Conservation (phyloP, 345 rosid species). For the Noccaea caerulescens region DNA sequence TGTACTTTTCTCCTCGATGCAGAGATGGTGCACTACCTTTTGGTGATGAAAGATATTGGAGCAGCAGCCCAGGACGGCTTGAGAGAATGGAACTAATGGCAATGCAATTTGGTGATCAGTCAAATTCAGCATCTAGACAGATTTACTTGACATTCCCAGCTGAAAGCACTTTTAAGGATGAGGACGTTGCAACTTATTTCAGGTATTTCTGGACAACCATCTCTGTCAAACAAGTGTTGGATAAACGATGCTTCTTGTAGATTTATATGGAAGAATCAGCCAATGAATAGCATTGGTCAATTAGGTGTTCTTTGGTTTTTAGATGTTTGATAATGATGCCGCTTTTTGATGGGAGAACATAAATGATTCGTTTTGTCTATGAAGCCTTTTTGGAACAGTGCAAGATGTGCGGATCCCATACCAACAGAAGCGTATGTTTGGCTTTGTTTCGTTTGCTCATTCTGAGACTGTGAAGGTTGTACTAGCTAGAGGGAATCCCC, state of each 20-base stretch:
- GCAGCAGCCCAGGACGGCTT: slow-evolving; percentile 58
- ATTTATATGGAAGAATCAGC: background rate
- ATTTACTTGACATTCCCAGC: slow-evolving; percentile 97
- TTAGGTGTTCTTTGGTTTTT: slow-evolving; percentile 3
- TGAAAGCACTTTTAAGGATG: slow-evolving; percentile 90
- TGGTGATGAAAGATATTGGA: slow-evolving; percentile 64
- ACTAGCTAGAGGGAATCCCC: slow-evolving; percentile 88
- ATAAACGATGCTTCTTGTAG: slow-evolving; percentile 4
- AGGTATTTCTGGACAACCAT: slow-evolving; percentile 52
- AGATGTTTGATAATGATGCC: background rate
- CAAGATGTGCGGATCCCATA: slow-evolving; percentile 98
- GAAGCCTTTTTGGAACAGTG: slow-evolving; percentile 85
- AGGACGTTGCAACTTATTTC: slow-evolving; percentile 91
- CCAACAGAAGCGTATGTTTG: slow-evolving; percentile 98
- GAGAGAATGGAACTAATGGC: slow-evolving; percentile 58
- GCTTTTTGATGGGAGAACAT: background rate
- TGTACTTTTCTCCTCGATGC: slow-evolving; percentile 12
- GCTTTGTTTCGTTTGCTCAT: slow-evolving; percentile 84
- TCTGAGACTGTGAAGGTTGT: slow-evolving; percentile 85
- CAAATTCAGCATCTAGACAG: slow-evolving; percentile 76
- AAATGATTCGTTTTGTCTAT: slow-evolving; percentile 32
- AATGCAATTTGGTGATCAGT: slow-evolving; percentile 66
- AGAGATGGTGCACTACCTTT: slow-evolving; percentile 50
- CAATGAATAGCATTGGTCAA: slow-evolving; percentile 1
- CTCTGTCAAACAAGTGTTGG: slow-evolving; percentile 6